Percentiles rank a stretch among this genome's conserved stretches.
These are phyloP conservation scores for Yarrowia deformans DNA, from an alignment of 805 yeast species.

Conservation along the genomic window DNA sequence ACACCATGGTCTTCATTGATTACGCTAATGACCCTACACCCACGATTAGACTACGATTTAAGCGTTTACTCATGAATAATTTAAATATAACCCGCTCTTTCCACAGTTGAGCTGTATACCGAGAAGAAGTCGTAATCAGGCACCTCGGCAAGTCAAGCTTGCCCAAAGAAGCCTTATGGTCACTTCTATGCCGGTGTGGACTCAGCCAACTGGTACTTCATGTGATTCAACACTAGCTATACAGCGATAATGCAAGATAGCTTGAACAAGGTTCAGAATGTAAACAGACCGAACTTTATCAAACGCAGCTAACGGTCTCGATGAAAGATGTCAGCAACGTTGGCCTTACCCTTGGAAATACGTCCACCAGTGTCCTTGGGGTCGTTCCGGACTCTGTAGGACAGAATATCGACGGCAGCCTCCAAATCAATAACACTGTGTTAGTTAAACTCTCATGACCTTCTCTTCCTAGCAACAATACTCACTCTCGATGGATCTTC, in stretches of 20 bases:
- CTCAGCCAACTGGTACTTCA: constrained; percentile 2
- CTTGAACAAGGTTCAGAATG: constrained; percentile 13
- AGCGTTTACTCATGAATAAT: background rate
- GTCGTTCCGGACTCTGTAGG: constrained; percentile 30
- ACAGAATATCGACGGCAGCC: constrained; percentile 30
- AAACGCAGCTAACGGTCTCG: constrained; percentile 15
- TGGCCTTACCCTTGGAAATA: constrained; percentile 29
- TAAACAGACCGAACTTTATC: constrained; percentile 25
- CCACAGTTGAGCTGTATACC: background rate
- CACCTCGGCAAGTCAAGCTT: no score
- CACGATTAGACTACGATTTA: background rate
- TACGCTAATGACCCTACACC: background rate
- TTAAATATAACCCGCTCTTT: constrained; percentile 2
- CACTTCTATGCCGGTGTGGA: background rate
- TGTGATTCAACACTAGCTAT: constrained; percentile 10
- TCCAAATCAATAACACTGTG: constrained; percentile 30
- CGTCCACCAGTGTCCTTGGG: constrained; percentile 31
- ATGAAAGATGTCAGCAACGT: constrained; percentile 33
- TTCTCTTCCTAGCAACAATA: background rate
- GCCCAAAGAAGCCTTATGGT: background rate
- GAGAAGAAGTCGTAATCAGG: no score
- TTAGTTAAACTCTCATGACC: background rate
- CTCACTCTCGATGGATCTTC: constrained; percentile 33
- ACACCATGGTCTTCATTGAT: no score
- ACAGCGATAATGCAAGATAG: constrained; percentile 38